A percentile compares a stretch with the other conserved stretches of the same genome.
Evolutionary conservation across 2,329 filamentous ascomycete species (phyloP).

Genomic region (Thielaviopsis populi): DNA sequence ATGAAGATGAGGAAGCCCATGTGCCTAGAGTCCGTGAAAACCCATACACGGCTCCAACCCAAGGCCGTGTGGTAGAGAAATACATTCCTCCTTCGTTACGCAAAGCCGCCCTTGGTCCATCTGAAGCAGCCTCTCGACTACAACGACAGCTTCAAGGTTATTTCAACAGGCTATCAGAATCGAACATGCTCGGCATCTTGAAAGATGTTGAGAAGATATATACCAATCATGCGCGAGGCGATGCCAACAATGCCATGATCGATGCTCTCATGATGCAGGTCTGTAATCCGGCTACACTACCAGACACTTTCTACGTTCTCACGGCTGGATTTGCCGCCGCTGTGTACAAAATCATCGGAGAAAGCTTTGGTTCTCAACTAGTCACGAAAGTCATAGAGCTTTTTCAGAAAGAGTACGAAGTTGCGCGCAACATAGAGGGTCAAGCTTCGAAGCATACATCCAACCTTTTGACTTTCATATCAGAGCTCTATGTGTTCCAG

Average conservation of each 20-base stretch:
- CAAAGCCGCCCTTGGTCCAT: conserved; percentile 45
- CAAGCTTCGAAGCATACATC: conserved; percentile 28
- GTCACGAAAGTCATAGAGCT: conserved; percentile 62
- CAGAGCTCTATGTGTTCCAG: conserved; percentile 85
- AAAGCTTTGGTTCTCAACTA: conserved; percentile 78
- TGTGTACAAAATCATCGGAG: conserved; percentile 72
- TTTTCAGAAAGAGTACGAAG: conserved; percentile 51
- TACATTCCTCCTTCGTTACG: conserved; percentile 83
- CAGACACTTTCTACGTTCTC: conserved; percentile 81
- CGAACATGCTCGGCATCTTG: conserved; percentile 74
- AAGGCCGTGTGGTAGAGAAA: conserved; percentile 40
- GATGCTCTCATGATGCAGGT: conserved; percentile 67
- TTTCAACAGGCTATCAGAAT: conserved; percentile 83
- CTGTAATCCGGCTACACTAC: conserved; percentile 59
- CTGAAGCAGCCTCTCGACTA: conserved; percentile 48
- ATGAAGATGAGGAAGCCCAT: conserved; percentile 25
- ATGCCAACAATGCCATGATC: conserved; percentile 68
- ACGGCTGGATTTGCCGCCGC: conserved; percentile 81
- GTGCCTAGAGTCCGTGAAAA: conserved; percentile 50
- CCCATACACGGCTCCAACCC: conserved; percentile 65
- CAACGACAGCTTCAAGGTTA: conserved; percentile 73
- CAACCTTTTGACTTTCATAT: conserved; percentile 69
- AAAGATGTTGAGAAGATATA: conserved; percentile 73
- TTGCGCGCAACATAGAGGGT: conserved; percentile 23
- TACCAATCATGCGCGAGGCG: conserved; percentile 66